A percentile compares a stretch with the other conserved stretches of the same genome.
Conservation (phyloP, 2,329 filamentous ascomycete species). For the Xylaria multiplex region DNA sequence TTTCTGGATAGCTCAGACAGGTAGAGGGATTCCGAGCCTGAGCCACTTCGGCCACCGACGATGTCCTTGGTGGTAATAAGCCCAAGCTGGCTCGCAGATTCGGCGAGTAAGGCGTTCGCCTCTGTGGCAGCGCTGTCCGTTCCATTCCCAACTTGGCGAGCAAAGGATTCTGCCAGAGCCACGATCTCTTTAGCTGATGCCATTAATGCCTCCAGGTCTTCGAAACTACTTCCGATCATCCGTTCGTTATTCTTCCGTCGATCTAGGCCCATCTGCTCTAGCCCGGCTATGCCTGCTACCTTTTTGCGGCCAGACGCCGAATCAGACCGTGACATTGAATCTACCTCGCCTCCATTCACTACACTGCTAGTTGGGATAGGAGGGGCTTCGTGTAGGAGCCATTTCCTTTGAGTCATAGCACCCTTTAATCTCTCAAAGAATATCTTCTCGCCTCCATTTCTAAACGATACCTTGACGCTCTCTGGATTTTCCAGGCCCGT, state of each 20-base stretch:
- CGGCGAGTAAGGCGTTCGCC: conserved; percentile 78
- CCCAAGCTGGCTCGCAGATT: conserved; percentile 84
- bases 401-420: conserved; percentile 91
- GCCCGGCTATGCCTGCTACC: conserved; percentile 87
- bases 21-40: conserved; percentile 79
- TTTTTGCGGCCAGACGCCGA: conserved; percentile 57
- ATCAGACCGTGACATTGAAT: conserved; percentile 44
- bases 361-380: conserved; percentile 76
- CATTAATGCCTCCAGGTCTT: conserved; percentile 96
- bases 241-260: conserved; percentile 92
- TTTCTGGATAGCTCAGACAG: conserved; percentile 87
- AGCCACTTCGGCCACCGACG: conserved; percentile 76
- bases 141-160: conserved; percentile 69
- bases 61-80: conserved; percentile 96
- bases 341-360: conserved; percentile 48
- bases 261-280: conserved; percentile 86
- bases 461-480: conserved; percentile 90
- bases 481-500: conserved; percentile 69
- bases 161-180: conserved; percentile 88
- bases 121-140: conserved; percentile 71
- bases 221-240: conserved; percentile 92
- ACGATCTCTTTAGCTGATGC: conserved; percentile 96
- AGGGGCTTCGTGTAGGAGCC: conserved; percentile 90
- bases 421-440: conserved; percentile 90
- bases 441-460: conserved; percentile 85